Evolutionary conservation across 352 stramenopile species (phyloP), one percentile per base, ranked within the genome.

Genomic region (Phytophthora macrochlamydospora): DNA sequence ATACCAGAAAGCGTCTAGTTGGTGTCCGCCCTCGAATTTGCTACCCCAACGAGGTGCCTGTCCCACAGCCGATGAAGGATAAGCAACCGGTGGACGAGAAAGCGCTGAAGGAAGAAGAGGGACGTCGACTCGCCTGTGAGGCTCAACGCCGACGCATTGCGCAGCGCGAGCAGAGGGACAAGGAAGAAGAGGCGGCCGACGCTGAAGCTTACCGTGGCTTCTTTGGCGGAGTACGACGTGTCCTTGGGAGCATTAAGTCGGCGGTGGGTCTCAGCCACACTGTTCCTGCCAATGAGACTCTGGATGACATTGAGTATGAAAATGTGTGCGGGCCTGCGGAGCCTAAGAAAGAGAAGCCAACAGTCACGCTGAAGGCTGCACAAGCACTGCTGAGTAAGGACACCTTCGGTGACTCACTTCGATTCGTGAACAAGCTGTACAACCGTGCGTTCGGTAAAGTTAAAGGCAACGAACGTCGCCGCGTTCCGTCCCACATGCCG

Each of bases 401-500:
- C 67, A 98, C 92, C 24, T 98, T 98, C 60, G 91, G 90, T 6
- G 88, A 97, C 43, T 98, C 92, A 7, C 67, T 98, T 1, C 85
- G 95, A 18, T 91, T 95, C 61, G 92, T 97, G 2, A 98, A 98
- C 74, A 90, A 93, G 18, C 60, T 98, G 13, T 98, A 98, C 68
- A 96, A 94, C 62, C 79, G 91, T 43, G 81, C 66, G 31, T 97
- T 98, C 65, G 92, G 93, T 12, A 97, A 93, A 60, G 77, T 59
- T 57, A 5, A 71, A 69, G 48, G 73, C 84, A 0, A 56, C 67
- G 1, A 63, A 72, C 78, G 81, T 8, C 83, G 91, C 11, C 90
- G 94, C 42, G 94, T 98, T 44, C 93, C 92, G 24, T 97, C 95
- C 2, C 94, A 98, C 77, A 98, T 98, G 92, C 94, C 95, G 28